Evolutionary conservation across 176 grass and related monocot species (phyloP).

Genomic region (Zea mays): DNA sequence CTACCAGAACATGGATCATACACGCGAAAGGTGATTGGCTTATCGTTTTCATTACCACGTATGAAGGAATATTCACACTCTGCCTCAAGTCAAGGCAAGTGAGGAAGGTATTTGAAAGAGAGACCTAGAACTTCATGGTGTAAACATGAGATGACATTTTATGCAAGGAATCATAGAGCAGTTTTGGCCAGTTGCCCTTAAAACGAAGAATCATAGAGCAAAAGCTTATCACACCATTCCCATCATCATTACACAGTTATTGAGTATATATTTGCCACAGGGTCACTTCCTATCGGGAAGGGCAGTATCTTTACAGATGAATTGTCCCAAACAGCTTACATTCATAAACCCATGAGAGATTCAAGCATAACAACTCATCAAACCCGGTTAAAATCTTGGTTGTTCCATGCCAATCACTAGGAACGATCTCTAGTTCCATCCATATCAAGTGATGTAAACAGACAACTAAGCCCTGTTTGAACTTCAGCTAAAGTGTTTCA

Average conservation of each 20-base stretch:
- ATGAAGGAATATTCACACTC: too few relatives aligned
- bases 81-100: too few relatives aligned
- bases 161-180: not conserved
- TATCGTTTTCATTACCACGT: too few relatives aligned
- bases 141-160: not conserved
- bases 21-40: too few relatives aligned
- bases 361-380: not conserved
- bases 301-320: not conserved
- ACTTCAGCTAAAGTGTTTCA: not conserved
- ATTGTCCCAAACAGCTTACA: not conserved
- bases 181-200: not conserved
- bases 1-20: too few relatives aligned
- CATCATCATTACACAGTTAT: not conserved
- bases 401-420: not conserved
- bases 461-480: not conserved
- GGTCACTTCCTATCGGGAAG: not conserved
- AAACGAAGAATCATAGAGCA: not conserved
- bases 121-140: not conserved
- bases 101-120: too few relatives aligned
- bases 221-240: not conserved
- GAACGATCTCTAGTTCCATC: not conserved
- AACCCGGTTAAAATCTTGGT: not conserved
- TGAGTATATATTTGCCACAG: too few relatives aligned
- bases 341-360: not conserved
- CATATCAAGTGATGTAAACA: not conserved